Base-by-base conservation (phyloP, 495 filamentous ascomycete species). In the Bryoglossum gracile region DNA sequence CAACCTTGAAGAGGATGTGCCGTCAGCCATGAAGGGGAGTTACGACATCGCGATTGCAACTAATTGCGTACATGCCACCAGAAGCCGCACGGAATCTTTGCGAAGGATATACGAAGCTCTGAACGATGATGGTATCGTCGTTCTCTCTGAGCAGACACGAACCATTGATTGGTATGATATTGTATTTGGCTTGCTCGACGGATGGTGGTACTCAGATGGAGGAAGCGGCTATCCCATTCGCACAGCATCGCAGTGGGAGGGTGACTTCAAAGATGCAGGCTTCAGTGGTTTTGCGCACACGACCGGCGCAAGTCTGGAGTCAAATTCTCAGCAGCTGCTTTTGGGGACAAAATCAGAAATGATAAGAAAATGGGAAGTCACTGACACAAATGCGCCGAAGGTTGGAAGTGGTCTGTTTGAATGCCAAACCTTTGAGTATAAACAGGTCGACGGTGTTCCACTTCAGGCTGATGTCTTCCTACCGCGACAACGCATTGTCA, bases 1-100 rank as follows among this genome's bases (percentile, higher is more conserved):
- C 0, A 66, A 78, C 51, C 62, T 77, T 11, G 71, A 73, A 9
- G 37, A 59, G 13, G 66, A 75, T 50, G 68, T 67, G 0, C 8
- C 62, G 63, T 42, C 0, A 70, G 41, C 47, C 0, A 39, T 28
- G 0, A 74, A 78, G 42, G 74, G 72, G 18, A 57, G 53, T 0
- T 80, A 70, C 23, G 75, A 78, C 30, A 34, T 80, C 21, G 62
- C 77, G 8, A 57, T 80, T 16, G 73, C 74, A 0, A 25, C 67
- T 11, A 61, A 60, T 45, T 69, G 70, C 4, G 53, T 80, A 1
- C 78, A 80, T 43, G 73, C 75, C 1, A 78, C 75, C 0, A 59
- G 61, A 13, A 63, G 57, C 1, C 66, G 78, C 43, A 46, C 57
- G 14, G 54, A 65, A 11, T 76, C 74, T 1, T 69, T 78, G 62